Evolutionary conservation across 768 basidiomycete species (phyloP), one percentile per base, ranked within the genome.

Genomic region (Xerocomus potaroensis): DNA sequence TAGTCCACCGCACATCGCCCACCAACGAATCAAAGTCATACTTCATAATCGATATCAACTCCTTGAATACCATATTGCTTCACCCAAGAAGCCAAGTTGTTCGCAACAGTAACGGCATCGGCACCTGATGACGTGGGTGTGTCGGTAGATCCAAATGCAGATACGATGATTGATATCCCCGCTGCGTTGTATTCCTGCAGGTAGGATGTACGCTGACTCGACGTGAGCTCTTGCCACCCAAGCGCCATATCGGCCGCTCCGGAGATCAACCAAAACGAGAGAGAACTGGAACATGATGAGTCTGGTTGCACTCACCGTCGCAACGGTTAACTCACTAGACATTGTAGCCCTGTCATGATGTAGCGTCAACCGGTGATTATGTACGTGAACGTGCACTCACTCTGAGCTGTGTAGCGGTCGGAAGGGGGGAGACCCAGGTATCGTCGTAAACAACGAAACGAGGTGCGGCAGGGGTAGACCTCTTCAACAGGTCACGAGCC

Each of bases 121-220:
- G 49, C 54, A 14, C 69, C 70, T n/a, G 60, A 54, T 3, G 71
- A 58, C 7, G 75, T 77, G 6, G 76, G 76, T 6, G 60, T 52
- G 24, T 61, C 61, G 0, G 51, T 50, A 8, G 73, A 66, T 10
- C 76, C 76, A 52, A 81, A 80, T 9, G 69, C 69, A 41, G 77
- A 77, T 3, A 81, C 80, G 50, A 81, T 72, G 21, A 82, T 56
- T 41, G 73, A 73, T 56, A 80, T 79, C n/a, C 78, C 79, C 6
- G 78, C 78, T 5, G 72, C 70, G 11, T 67, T 66, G 55, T 81
- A 81, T 45, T 75, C 68, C 2, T 71, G 54, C 48, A 78, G 68
- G 54, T 77, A 69, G 5, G 66, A 30, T n/a, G 69, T 56, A 22
- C 78, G 71, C 26, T 73, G 55, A 14, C 50, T 48, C 6, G 62